phyloP scores from a whole-genome alignment of 208 protist genomes.

The Trypanosoma avium region DNA sequence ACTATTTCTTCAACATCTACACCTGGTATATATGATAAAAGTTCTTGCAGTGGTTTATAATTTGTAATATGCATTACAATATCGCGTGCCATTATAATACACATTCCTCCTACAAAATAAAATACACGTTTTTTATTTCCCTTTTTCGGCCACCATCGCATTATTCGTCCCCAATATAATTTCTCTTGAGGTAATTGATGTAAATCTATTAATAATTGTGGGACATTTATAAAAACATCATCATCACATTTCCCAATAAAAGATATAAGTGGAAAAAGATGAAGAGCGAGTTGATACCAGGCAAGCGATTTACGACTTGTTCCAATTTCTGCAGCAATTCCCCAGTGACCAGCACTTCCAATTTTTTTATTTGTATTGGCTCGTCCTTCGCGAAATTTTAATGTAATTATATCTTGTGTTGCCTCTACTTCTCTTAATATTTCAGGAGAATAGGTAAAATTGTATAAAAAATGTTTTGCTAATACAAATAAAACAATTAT shows the following conservation, averaged over 20 bases:
- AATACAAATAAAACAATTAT: conserved; percentile 30
- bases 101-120: conserved; percentile 27
- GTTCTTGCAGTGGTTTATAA: conserved; percentile 6
- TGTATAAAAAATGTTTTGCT: background rate
- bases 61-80: conserved; percentile 3
- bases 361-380: conserved; percentile 31
- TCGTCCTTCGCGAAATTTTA: conserved; percentile 33
- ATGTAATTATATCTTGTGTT: conserved; percentile 30
- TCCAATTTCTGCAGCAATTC: conserved; percentile 33
- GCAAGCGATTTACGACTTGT: conserved; percentile 41
- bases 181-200: conserved; percentile 12
- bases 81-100: conserved; percentile 20
- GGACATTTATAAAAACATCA: conserved; percentile 47
- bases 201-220: conserved; percentile 46
- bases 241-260: conserved; percentile 62
- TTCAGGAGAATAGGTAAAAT: conserved; percentile 23
- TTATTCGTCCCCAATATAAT: conserved; percentile 23
- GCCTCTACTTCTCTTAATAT: conserved; percentile 31
- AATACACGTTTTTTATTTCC: background rate
- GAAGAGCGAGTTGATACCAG: conserved; percentile 41
- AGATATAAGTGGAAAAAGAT: conserved; percentile 26
- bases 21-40: background rate
- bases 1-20: background rate
- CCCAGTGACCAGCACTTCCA: conserved; percentile 29
- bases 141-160: conserved; percentile 5